Base-by-base conservation (phyloP, 805 yeast species). In the Lipomyces starkeyi region DNA sequence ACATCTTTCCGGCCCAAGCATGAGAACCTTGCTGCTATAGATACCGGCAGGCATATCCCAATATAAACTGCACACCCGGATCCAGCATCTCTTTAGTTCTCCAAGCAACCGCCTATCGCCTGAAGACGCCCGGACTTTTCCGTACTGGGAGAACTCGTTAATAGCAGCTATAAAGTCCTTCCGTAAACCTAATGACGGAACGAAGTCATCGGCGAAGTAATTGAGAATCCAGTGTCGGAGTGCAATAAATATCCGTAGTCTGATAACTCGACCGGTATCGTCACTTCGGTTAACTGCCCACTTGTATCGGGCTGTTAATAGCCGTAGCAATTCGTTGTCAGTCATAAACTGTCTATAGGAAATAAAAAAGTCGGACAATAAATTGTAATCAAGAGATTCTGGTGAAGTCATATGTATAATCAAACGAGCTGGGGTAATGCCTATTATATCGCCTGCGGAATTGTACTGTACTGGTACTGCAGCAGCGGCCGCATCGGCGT, bases 211-310 rank as follows among this genome's bases (percentile, higher is more conserved):
- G 55, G 87, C 83, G 74, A 92, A 95, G 77, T 91, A 93, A 78
- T 93, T 94, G 67, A 91, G 79, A 22, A 94, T 77, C 97, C 98
- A 94, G 80, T 91, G 97, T 74, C 98, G 85, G 56, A 95, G 73
- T 35, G 90, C 88, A 34, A 91, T 97, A 80, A 93, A 94, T 0
- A 97, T 89, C 74, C 98, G 83, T 49, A 93, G 84, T 13, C 91
- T 81, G 1, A 89, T 88, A 58, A 90, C 81, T 67, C 88, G 85
- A 1, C 96, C 97, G 2, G 84, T 75, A 68, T 82, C 83, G 55
- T 74, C 68, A 11, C 79, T 74, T 25, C 75, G 75, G 25, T 83
- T 83, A 32, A 90, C 78, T 29, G 92, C 86, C 97, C 97, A 91
- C 11, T 86, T 82, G 49, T 92, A 80, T 62, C 98, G 82, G 29